Base-by-base conservation (phyloP, 768 basidiomycete species). In the Udeniomyces megalosporus region DNA sequence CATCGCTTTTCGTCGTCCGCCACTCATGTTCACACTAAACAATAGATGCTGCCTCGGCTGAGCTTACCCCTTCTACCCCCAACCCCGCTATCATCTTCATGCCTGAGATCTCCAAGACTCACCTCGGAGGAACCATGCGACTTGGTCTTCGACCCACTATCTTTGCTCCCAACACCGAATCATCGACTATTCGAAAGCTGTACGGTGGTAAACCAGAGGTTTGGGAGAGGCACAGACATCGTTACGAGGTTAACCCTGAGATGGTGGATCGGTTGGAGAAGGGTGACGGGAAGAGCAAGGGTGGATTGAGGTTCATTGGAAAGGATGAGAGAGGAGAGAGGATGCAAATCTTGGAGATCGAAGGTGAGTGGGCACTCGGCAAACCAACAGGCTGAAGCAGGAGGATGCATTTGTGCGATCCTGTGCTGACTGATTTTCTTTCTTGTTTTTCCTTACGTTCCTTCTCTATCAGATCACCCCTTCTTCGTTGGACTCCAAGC, bases 121-220 rank as follows among this genome's bases (percentile, higher is more conserved):
- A 97, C 67, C 89, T 97, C 82, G 95, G 95, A 56, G 95, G 95
- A 24, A 99, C 93, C n/a, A 99, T 99, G 95, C 84, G 95, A 14
- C 81, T 96, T n/a, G 95, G 95, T 26, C 78, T 97, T 46, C 83
- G 93, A n/a, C 90, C 93, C 3, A 99, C 93, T 2, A 80, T 96
- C 51, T 96, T 97, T 72, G 81, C 84, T 61, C 72, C 78, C 10
- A 79, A 76, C 14, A 83, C 82, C 1, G 84, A 84, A 69, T 69
- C 72, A 20, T 84, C 83, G 51, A 81, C 81, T 65, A 75, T 80
- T 26, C 79, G 90, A 34, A 80, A 80, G 71, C 75, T 99, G 70
- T 99, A 97, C 70, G 95, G 84, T 15, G 84, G 84, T 20, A 79
- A 78, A 1, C 79, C 77, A 26, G 85, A 79, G 70, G 87, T 89